Evolutionary conservation across 805 yeast genomes (phyloP), one percentile per base, ranked within the genome.

Genomic region (Starmerella davenportii): DNA sequence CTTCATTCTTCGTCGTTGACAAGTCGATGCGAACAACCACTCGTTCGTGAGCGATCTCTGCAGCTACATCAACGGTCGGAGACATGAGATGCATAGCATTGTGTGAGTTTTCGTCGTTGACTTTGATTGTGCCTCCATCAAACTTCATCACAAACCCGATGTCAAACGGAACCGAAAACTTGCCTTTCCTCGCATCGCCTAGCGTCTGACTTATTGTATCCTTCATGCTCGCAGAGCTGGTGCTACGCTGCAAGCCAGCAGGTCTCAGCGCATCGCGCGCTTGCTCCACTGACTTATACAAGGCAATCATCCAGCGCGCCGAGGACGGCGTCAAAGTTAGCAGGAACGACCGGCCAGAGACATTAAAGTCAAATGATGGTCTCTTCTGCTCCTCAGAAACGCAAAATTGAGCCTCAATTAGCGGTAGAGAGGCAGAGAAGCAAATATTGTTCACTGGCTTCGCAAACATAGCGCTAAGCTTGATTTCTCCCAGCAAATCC

Each of bases 1-100:
- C 50, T 0, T 66, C 66, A 51, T 90, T 90, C 36, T 70, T 72
- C 0, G 95, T 79, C 1, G 80, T 66, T 15, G 79, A 69, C 9
- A 79, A 72, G 8, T 66, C 55, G 1, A 77, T 61, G 40, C 77
- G 79, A 21, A 68, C 56, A 17, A 65, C 61, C 18, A 48, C 19
- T 44, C 29, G 36, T 8, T 33, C 28, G 15, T 35, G 33, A 13
- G 13, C 19, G 51, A 80, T 82, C 41, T 66, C 70, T 0, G 74
- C 48, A 2, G 67, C 64, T 4, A 78, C 63, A 36, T 63, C 63
- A 1, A 85, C 71, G 1, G 80, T 77, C 0, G 96, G 96, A 0
- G 93, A 70, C 38, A 70, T 77, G 20, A 85, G 57, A 21, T 64
- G 67, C 14, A 85, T 37, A 1, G 57, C 50, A 5, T 19, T 17